Base-by-base conservation (phyloP, 2,329 filamentous ascomycete genomes). In the Chaetothyriales sp. region DNA sequence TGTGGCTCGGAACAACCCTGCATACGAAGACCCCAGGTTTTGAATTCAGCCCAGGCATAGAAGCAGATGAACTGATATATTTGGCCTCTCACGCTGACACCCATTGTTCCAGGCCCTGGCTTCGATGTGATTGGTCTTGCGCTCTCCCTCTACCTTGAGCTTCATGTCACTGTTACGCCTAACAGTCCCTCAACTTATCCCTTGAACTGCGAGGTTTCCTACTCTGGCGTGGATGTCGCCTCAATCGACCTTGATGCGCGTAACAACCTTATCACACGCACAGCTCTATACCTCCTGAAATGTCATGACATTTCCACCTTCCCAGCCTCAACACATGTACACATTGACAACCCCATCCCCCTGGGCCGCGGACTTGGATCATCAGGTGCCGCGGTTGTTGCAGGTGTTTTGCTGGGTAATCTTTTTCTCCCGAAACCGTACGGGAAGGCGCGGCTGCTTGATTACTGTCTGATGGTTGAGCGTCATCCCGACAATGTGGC, bases 71-170 rank as follows among this genome's bases (percentile, higher is more conserved):
- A 43, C 15, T 9, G 26, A 18, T 6, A 43, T 43, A 28, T 1
- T 1, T 8, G 10, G 9, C 18, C 18, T 15, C 26, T 20, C 42
- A n/a, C 4, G 15, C 18, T 18, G 18, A 15, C 28, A 25, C 18
- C 28, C n/a, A 19, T 15, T 12, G 6, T 3, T 26, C 36, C 26
- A 54, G 53, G 87, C 60, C 90, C 90, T 47, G 90, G 90, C 53
- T 98, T 96, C 75, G 90, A 98, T 73, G 90, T 95, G 62, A 95
- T 96, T 66, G 70, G 92, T 60, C 82, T 98, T 55, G 90, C 90
- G 7, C 77, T 98, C 59, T 94, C 88, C 58, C 81, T 95, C 67
- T 94, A 90, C 72, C 84, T 98, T 57, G 89, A 95, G 72, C 74
- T 96, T 51, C 77, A 81, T 57, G 84, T 96, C 66, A 86, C 81